Evolutionary conservation across 2,329 filamentous ascomycete species (phyloP).

Genomic region (Colletotrichum shisoi): DNA sequence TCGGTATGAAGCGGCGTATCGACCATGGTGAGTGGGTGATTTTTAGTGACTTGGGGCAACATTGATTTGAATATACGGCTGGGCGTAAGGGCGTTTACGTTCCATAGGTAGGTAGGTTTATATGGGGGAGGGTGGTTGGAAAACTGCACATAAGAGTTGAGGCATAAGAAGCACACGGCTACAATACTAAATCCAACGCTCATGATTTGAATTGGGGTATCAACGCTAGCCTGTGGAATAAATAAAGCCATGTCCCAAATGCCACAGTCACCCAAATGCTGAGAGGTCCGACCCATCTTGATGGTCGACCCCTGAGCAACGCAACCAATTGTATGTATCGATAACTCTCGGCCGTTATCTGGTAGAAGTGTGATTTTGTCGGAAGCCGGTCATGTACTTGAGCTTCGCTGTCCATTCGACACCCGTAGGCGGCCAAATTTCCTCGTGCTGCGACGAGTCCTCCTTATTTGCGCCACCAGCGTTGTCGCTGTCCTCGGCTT

Average conservation of each 20-base stretch:
- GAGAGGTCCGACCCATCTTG: too few species aligned
- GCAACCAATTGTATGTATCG: not conserved
- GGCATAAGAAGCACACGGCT: constrained; percentile 1
- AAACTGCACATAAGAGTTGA: constrained; percentile 18
- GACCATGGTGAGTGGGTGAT: constrained; percentile 14
- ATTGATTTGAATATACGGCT: not conserved
- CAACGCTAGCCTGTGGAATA: not conserved
- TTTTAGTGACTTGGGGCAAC: constrained; percentile 15
- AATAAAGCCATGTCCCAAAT: not conserved
- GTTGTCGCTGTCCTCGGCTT: not conserved
- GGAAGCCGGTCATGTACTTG: not conserved
- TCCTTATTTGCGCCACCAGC: not conserved
- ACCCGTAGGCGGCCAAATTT: not conserved
- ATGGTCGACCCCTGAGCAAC: not conserved
- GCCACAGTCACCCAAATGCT: not conserved
- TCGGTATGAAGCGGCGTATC: not conserved
- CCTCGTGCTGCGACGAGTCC: not conserved
- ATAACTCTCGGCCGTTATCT: not conserved
- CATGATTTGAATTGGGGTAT: not conserved
- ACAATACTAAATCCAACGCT: not conserved
- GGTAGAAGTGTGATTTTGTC: not conserved
- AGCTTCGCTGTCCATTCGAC: not conserved
- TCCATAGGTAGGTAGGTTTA: not conserved
- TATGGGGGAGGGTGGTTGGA: too few species aligned
- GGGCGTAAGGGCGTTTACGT: constrained; percentile 6